These are phyloP conservation scores for Cyclanthera cordifolia DNA, from an alignment of 306 rosid genomes.

Conservation along the genomic window DNA sequence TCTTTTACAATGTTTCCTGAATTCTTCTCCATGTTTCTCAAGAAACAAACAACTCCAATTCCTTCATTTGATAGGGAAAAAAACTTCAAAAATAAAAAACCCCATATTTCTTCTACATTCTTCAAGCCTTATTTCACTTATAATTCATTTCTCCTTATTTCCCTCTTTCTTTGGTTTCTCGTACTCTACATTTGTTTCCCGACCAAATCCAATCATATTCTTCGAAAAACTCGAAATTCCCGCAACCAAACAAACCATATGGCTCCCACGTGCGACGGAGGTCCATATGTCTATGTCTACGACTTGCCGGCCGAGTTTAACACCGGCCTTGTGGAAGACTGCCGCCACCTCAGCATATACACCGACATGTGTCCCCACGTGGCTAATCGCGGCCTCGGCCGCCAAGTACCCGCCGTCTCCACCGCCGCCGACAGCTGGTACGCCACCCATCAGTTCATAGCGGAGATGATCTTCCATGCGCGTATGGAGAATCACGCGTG, in stretches of 20 bases:
- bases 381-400: conserved; percentile 63
- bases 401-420: conserved; percentile 19
- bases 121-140: conserved; percentile 4
- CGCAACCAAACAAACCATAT: neutral
- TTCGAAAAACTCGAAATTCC: neutral
- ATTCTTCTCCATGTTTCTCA: conserved; percentile 28
- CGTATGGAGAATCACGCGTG: conserved; percentile 66
- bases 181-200: conserved; percentile 25
- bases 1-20: neutral
- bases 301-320: conserved; percentile 53
- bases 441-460: conserved; percentile 74
- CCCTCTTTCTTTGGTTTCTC: conserved; percentile 34
- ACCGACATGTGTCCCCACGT: conserved; percentile 88
- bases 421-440: conserved; percentile 31
- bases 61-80: conserved; percentile 23
- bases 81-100: conserved; percentile 29
- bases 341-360: conserved; percentile 49
- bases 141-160: conserved; percentile 24
- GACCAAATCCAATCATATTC: neutral
- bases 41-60: conserved; percentile 33
- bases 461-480: conserved; percentile 76
- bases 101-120: neutral
- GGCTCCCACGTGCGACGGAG: conserved; percentile 26
- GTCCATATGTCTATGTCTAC: conserved; percentile 40
- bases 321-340: conserved; percentile 39